Evolutionary conservation across 2,329 filamentous ascomycete genomes (phyloP), one percentile per base, ranked within the genome.

Genomic region (Tolypocladium endophyticum): DNA sequence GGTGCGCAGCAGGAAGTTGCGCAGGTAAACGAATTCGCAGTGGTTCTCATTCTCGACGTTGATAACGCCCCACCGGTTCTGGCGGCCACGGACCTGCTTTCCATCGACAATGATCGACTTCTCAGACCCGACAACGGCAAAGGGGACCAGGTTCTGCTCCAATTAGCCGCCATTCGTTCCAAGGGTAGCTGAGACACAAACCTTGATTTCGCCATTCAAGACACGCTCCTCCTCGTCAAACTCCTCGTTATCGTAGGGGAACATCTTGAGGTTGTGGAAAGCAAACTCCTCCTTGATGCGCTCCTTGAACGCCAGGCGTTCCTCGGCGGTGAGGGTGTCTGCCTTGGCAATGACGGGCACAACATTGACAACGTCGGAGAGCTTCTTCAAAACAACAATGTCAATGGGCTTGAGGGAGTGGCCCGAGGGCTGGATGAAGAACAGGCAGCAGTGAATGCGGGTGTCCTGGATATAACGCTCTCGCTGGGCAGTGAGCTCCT

Each of bases 241-340:
- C 82, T 99, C 94, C 70, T 99, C 94, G 74, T 97, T 97, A 77
- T 99, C 94, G 76, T 99, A 99, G 62, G 94, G 94, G 83, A 96
- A 99, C 94, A 99, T 99, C 84, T 96, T 93, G 72, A 99, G 86
- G 83, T 97, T 97, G 86, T 99, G 94, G 88, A 99, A 99, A 61
- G 90, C 82, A 75, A 99, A 99, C 77, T 99, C 94, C 83, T 97
- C 94, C 89, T 96, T 97, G 82, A 99, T 99, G 75, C 89, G 86
- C 81, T 97, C 91, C 86, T 99, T 99, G 87, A 99, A 99, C 56
- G 88, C 90, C 73, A 87, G 86, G 69, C 94, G 88, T 84, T 99
- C 94, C 77, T 99, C 93, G 39, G 97, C 82, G 18, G 94, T 99
- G 71, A 99, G 81, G 58, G 92, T 94, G 76, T 99, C 94, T 61